Base-by-base conservation (phyloP, 768 basidiomycete genomes). In the Kwoniella newhampshirensis region DNA sequence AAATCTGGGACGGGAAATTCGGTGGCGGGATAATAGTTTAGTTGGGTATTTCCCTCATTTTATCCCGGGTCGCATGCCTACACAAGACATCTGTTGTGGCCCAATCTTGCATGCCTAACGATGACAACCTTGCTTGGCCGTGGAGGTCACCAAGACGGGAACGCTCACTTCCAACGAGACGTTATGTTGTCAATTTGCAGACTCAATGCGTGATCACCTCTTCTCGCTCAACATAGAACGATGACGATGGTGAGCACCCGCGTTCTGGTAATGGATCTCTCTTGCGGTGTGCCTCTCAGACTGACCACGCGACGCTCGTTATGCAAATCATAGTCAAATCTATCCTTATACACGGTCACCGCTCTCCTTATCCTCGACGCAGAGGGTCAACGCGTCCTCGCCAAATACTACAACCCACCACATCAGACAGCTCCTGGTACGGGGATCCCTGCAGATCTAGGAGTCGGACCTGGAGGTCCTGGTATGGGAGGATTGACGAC, bases 301-400 rank as follows among this genome's bases (percentile, higher is more conserved):
- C 13, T 13, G 6, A 32, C 32, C 32, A 13, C 13, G 7, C 32
- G 7, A 6, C 6, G 32, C 32, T 32, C 7, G 13, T 32, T 6
- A 6, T 32, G 47, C 42, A 26, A 39, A 23, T 3, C 27, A 32
- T 37, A 79, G 79, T 62, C 78, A 20, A 96, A 94, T 74, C 80
- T 96, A 48, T 86, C 91, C 7, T 81, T 99, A 42, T 93, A 97
- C 80, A 86, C 86, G 67, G 80, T 93, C 57, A 83, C 86, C 43
- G 90, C 86, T 0, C 88, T 98, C 76, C 74, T 99, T 62, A 85
- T 97, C 70, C 86, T 97, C 67, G 96, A 99, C 81, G 81, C 86
- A n/a, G 93, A 97, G 67, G 93, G 93, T 20, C 87, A 90, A 71
- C 88, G 96, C 47, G 87, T 98, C 25, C 83, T 99, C 9, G 89